Evolutionary conservation across 2,329 filamentous ascomycete species (phyloP), one percentile per base, ranked within the genome.

Genomic region (Diaporthe sp.): DNA sequence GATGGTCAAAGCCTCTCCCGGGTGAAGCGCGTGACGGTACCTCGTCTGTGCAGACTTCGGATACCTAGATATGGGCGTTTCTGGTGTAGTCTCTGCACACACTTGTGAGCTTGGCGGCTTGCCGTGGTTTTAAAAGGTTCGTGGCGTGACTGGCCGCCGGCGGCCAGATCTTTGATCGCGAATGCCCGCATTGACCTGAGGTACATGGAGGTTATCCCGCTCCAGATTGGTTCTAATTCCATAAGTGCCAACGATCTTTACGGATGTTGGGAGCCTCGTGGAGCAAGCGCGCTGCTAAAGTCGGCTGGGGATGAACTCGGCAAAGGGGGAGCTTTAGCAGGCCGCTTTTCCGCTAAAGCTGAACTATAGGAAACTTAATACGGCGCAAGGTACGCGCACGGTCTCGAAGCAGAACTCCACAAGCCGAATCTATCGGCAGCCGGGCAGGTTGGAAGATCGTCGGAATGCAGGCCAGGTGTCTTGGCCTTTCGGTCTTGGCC

Each of bases 381-480:
- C 22, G 65, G 65, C 65, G 47, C 65, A 53, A 68, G 15, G 22
- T 10, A 68, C 49, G 65, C 47, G 63, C 47, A 53, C 47, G 47
- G 65, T 28, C 65, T 39, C 22, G 12, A 5, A 53, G 34, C n/a
- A 39, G 31, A 68, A 37, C 22, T 34, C 44, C 31, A 68, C 7
- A 37, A 53, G 37, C 37, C 37, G 3, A 22, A 34, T 28, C 3
- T n/a, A 37, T 20, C 42, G 42, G n/a, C 31, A 37, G 6, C 44
- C 51, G 2, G 47, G 20, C 4, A 39, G 13, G 13, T 39, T n/a
- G 39, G n/a, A 34, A 28, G 31, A 17, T 49, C 31, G 47, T 20
- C 65, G 47, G 13, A 37, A 39, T 8, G 12, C 9, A 68, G 31
- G 5, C 28, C 8, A 37, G 31, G n/a, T 25, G 20, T 17, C 12